A percentile compares a stretch with the other conserved stretches of the same genome.
Conservation (phyloP, 768 basidiomycete species). For the Russula foetens region DNA sequence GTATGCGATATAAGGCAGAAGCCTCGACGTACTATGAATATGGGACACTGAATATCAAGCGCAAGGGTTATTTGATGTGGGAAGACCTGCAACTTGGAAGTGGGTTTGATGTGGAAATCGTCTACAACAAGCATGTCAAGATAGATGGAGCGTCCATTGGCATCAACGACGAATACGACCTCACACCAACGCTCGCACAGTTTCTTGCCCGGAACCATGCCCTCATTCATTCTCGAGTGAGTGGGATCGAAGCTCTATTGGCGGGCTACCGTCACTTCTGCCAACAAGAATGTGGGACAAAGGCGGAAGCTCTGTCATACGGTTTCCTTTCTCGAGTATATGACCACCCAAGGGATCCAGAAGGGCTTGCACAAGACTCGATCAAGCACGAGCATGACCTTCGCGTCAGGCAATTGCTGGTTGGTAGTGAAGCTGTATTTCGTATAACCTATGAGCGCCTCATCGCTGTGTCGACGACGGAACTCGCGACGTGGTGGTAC, state of each 20-base stretch:
- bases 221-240: constrained; percentile 37
- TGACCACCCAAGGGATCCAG: constrained; percentile 42
- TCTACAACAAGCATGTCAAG: constrained; percentile 44
- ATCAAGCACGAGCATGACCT: constrained; percentile 44
- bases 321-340: constrained; percentile 55
- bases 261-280: constrained; percentile 44
- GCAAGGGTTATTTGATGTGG: constrained; percentile 44
- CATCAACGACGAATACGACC: constrained; percentile 53
- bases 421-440: constrained; percentile 38
- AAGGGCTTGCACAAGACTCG: constrained; percentile 36
- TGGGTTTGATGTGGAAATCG: constrained; percentile 56
- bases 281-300: constrained; percentile 41
- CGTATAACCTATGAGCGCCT: constrained; percentile 46
- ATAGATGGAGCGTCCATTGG: constrained; percentile 50
- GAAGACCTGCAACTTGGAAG: constrained; percentile 51
- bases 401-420: constrained; percentile 46
- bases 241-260: constrained; percentile 39
- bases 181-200: constrained; percentile 52
- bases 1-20: constrained; percentile 44
- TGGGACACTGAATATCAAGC: constrained; percentile 44
- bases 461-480: constrained; percentile 38
- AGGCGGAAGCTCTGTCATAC: constrained; percentile 50
- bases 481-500: constrained; percentile 66
- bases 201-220: constrained; percentile 52
- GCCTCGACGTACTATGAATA: constrained; percentile 38